Conservation (phyloP, 495 filamentous ascomycete species). For the Articulospora tetracladia region DNA sequence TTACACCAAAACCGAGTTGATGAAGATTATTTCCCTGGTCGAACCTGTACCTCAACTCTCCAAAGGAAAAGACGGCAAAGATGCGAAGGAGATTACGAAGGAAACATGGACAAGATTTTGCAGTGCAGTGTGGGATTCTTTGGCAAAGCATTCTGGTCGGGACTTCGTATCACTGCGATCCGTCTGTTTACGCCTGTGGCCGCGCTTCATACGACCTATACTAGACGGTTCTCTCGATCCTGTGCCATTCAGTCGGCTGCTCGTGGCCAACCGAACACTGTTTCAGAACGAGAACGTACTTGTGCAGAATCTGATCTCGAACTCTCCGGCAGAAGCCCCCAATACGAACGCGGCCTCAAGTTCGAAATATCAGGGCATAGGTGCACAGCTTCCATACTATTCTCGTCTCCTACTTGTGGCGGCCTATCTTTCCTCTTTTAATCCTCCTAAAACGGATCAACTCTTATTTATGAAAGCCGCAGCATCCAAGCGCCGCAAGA, state of each 20-base stretch:
- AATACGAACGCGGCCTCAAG: conserved; percentile 11
- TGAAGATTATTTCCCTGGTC: conserved; percentile 61
- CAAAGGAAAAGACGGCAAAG: conserved; percentile 5
- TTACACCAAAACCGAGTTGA: conserved; percentile 76
- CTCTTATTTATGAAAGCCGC: conserved; percentile 79
- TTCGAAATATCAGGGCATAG: conserved; percentile 7
- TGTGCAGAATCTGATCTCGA: conserved; percentile 62
- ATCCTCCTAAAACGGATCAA: conserved; percentile 70
- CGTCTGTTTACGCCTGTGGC: conserved; percentile 62
- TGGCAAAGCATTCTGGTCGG: conserved; percentile 60
- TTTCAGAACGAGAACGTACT: conserved; percentile 76
- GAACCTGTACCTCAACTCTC: conserved; percentile 29
- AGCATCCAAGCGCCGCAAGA: conserved; percentile 43
- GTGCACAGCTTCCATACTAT: conserved; percentile 65
- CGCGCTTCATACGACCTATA: conserved; percentile 64
- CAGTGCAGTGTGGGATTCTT: conserved; percentile 67
- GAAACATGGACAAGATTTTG: conserved; percentile 81
- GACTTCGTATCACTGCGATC: conserved; percentile 58
- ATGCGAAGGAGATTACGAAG: conserved; percentile 32
- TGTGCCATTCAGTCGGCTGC: conserved; percentile 76
- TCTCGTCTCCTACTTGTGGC: conserved; percentile 80
- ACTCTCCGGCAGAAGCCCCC: conserved; percentile 11
- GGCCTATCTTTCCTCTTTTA: conserved; percentile 90
- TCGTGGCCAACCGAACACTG: conserved; percentile 66
- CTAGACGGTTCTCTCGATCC: conserved; percentile 58